A percentile compares a stretch with the other conserved stretches of the same genome.
phyloP scores from a whole-genome alignment of 1,284 basidiomycete genomes.

The Irpex lacteus region DNA sequence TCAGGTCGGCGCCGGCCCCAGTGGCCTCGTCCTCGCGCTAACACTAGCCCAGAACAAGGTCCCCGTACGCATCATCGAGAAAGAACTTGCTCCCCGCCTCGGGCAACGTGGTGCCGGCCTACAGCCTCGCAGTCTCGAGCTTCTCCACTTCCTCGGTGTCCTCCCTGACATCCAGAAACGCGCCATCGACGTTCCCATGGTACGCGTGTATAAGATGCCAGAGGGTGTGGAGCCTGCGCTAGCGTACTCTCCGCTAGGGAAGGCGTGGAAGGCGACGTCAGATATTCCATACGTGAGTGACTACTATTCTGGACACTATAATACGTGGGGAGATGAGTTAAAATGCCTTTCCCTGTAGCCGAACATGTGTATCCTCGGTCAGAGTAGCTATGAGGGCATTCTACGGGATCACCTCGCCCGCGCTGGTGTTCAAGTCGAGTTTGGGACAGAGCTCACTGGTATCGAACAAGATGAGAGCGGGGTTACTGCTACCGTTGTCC shows the following conservation, averaged over 20 bases:
- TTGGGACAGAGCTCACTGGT: slow-evolving; percentile 18
- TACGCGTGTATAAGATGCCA: neutral
- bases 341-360: neutral
- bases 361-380: neutral
- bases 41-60: slow-evolving; percentile 18
- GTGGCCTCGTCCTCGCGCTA: slow-evolving; percentile 24
- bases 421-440: slow-evolving; percentile 8
- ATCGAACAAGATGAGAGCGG: slow-evolving; percentile 22
- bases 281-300: neutral
- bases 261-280: neutral
- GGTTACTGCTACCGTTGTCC: slow-evolving; percentile 13
- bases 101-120: slow-evolving; percentile 16
- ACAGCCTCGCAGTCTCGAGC: slow-evolving; percentile 17
- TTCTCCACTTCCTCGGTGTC: slow-evolving; percentile 15
- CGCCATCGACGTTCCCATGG: neutral
- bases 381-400: slow-evolving; percentile 13
- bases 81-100: slow-evolving; percentile 14
- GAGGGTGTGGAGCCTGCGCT: neutral
- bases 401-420: neutral
- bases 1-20: slow-evolving; percentile 25
- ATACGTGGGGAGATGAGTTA: neutral
- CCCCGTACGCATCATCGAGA: slow-evolving; percentile 16
- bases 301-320: neutral
- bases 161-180: slow-evolving; percentile 13
- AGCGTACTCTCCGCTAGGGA: neutral